phyloP scores from a whole-genome alignment of 23 red algal genomes.

The Gracilaria gracilis region DNA sequence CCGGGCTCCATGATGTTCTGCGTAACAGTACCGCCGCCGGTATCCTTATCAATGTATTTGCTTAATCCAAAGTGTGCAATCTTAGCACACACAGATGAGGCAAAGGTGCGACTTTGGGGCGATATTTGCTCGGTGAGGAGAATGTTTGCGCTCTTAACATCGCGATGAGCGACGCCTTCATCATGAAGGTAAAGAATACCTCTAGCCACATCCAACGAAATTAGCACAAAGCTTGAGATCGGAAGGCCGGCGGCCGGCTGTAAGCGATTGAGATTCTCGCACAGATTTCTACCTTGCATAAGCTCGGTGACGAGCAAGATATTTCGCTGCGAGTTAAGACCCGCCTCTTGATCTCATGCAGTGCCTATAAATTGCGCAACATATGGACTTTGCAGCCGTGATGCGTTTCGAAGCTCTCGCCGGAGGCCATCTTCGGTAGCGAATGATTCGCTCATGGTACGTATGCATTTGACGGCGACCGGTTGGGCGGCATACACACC shows the following conservation, averaged over 20 bases:
- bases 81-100: conserved; percentile 53
- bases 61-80: conserved; percentile 85
- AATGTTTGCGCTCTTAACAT: conserved; percentile 87
- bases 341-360: conserved; percentile 71
- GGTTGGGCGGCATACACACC: conserved; percentile 35
- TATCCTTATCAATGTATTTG: conserved; percentile 73
- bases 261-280: conserved; percentile 57
- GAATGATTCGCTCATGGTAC: conserved; percentile 63
- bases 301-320: conserved; percentile 81
- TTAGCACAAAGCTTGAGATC: conserved; percentile 60
- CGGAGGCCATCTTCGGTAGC: conserved; percentile 61
- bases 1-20: conserved; percentile 77
- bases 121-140: conserved; percentile 65
- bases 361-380: conserved; percentile 71
- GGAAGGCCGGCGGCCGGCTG: conserved; percentile 5
- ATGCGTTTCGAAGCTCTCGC: conserved; percentile 69
- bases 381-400: conserved; percentile 48
- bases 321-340: conserved; percentile 43
- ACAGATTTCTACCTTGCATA: conserved; percentile 81
- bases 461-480: conserved; percentile 72
- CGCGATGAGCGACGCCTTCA: conserved; percentile 74
- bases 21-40: conserved; percentile 68
- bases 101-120: background rate
- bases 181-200: conserved; percentile 80
- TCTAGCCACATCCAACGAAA: conserved; percentile 55